Conservation (phyloP, 2,329 filamentous ascomycete species). For the Claviceps spartinae region DNA sequence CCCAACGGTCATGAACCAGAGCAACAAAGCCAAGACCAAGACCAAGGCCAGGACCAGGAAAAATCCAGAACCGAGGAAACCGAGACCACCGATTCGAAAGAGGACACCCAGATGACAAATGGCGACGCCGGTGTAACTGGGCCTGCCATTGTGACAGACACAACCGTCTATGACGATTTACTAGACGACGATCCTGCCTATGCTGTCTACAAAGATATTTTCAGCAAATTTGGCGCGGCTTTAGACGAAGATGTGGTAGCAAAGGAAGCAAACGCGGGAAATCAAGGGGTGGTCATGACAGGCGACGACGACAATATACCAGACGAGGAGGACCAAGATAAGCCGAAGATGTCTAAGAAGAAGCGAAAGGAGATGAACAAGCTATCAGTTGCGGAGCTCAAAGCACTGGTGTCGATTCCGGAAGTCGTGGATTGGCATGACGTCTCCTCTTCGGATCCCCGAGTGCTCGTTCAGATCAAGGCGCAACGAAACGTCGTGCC, state of each 20-base stretch:
- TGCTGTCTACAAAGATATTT: slow-evolving; percentile 70
- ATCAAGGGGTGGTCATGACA: slow-evolving; percentile 76
- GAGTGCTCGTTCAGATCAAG: slow-evolving; percentile 86
- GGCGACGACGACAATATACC: slow-evolving; percentile 78
- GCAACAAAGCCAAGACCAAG: slow-evolving; percentile 1
- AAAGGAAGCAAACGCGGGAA: slow-evolving; percentile 52
- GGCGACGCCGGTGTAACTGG: slow-evolving; percentile 8
- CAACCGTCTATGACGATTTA: slow-evolving; percentile 46
- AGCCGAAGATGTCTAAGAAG: slow-evolving; percentile 78
- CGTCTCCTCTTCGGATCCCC: slow-evolving; percentile 77
- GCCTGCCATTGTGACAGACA: slow-evolving; percentile 28
- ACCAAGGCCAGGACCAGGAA: neutral
- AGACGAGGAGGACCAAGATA: slow-evolving; percentile 59
- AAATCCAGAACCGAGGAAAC: slow-evolving; percentile 7
- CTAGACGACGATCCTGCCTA: slow-evolving; percentile 61
- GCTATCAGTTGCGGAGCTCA: slow-evolving; percentile 87
- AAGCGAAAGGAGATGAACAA: slow-evolving; percentile 86
- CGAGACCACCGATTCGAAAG: slow-evolving; percentile 17
- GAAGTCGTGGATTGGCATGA: slow-evolving; percentile 98
- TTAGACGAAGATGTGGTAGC: slow-evolving; percentile 48
- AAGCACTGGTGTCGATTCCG: slow-evolving; percentile 78
- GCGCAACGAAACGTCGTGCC: slow-evolving; percentile 90
- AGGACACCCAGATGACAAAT: neutral
- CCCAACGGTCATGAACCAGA: neutral
- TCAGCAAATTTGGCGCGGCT: slow-evolving; percentile 61